Evolutionary conservation across 768 basidiomycete genomes (phyloP), one percentile per base, ranked within the genome.

Genomic region (Auricularia sp.): DNA sequence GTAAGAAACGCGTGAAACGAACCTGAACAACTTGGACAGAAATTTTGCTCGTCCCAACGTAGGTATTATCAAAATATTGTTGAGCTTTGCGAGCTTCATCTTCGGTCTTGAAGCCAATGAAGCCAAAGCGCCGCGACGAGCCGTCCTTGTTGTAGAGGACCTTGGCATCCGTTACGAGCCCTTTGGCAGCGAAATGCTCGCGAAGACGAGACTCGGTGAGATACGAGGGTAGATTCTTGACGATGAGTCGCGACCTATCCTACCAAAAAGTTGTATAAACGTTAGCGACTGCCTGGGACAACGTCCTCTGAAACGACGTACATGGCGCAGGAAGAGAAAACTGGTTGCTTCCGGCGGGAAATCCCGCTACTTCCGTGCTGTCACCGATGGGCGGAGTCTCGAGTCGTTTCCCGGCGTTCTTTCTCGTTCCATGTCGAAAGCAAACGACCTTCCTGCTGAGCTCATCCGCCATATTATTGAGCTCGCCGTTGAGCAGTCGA

Each of bases 91-190:
- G 64, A 0, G 96, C 96, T 65, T 97, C 90, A 35, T 82, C 77
- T 36, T 87, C 80, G 0, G 87, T 83, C 76, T 90, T 93, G 80
- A 86, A 98, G 0, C 97, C 97, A 8, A 96, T 80, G 71, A 98
- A 99, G 0, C 90, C 97, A 72, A 99, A 95, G 39, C 91, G 81
- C 7, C 97, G 80, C 0, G 89, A 87, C 0, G 86, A 87, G 1
- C 93, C 93, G 71, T 92, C 87, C 0, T 75, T 77, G 73, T 91
- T 90, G 34, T 79, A 79, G 3, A 92, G 84, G 61, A 98, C 81
- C 72, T 91, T 91, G 61, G 87, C 79, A 76, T 98, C 97, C 3
- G 97, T 99, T 58, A 97, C 80, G 1, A 81, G 83, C 3, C 87
- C 89, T 78, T 80, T 39, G 34, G 68, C 64, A 18, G 84, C 80